These are phyloP conservation scores for Alternaria sp. DNA, from an alignment of 2,329 filamentous ascomycete species.

Conservation along the genomic window DNA sequence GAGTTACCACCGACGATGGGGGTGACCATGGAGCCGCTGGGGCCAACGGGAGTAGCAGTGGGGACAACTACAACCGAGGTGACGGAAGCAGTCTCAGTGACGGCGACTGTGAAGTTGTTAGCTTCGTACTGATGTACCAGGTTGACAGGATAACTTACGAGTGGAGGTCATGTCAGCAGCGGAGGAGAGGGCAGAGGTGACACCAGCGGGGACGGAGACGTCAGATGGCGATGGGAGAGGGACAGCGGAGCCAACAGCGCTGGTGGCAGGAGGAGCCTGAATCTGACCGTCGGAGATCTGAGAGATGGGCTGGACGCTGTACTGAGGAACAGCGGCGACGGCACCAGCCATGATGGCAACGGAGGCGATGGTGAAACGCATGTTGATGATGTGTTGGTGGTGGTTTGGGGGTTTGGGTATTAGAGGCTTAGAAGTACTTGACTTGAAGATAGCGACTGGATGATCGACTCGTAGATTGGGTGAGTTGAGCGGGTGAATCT, in stretches of 20 bases:
- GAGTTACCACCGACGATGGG: constrained; percentile 24
- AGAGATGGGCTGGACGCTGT: constrained; percentile 41
- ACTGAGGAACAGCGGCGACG: constrained; percentile 42
- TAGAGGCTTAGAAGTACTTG: neutral
- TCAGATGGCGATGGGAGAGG: constrained; percentile 12
- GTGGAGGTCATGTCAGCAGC: constrained; percentile 9
- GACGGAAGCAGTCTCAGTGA: constrained; percentile 6
- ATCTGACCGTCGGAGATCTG: constrained; percentile 53
- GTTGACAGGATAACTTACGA: constrained; percentile 6
- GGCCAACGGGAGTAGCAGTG: constrained; percentile 21
- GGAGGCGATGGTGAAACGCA: constrained; percentile 44
- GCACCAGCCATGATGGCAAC: constrained; percentile 41
- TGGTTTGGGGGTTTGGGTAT: constrained; percentile 7
- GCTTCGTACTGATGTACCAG: neutral
- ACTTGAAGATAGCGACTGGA: constrained; percentile 21
- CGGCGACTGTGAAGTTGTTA: constrained; percentile 11
- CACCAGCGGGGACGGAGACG: constrained; percentile 8
- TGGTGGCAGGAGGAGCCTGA: constrained; percentile 43
- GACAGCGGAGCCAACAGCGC: constrained; percentile 8
- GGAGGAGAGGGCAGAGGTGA: constrained; percentile 1
- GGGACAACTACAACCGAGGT: constrained; percentile 14
- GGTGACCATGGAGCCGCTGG: constrained; percentile 9
- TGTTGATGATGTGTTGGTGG: constrained; percentile 30
- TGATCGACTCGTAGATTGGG: constrained; percentile 23
- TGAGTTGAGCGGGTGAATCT: constrained; percentile 10